Evolutionary conservation across 257 asterid genomes (phyloP).

Genomic region (Scutellaria baicalensis): DNA sequence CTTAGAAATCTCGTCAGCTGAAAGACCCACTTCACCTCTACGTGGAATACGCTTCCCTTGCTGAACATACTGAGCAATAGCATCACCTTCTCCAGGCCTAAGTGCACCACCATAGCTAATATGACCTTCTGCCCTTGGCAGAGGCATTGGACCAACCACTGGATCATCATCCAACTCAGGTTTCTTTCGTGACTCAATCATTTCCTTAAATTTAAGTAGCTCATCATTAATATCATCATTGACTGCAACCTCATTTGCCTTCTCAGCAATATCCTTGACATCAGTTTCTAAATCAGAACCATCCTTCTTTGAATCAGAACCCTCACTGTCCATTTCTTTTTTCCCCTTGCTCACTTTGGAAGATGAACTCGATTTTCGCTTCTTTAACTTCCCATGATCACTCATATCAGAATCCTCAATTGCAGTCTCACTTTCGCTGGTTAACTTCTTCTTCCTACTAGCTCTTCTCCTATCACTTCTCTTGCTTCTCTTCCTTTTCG

Average conservation of each 20-base stretch:
- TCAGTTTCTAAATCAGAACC: conserved; percentile 30
- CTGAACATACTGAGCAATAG: conserved; percentile 97
- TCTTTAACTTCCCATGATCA: conserved; percentile 31
- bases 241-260: conserved; percentile 28
- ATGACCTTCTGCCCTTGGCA: conserved; percentile 93
- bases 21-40: conserved; percentile 98
- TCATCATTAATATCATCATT: conserved; percentile 39
- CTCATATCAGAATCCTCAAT: conserved; percentile 55
- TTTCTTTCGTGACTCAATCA: conserved; percentile 58
- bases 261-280: conserved; percentile 17
- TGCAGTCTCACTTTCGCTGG: conserved; percentile 49
- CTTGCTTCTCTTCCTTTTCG: conserved; percentile 28
- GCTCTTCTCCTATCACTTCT: conserved; percentile 33
- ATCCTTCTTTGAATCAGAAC: conserved; percentile 13
- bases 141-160: conserved; percentile 86
- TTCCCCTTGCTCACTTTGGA: conserved; percentile 42
- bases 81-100: conserved; percentile 99
- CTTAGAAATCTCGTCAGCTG: conserved; percentile 91
- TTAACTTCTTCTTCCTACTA: conserved; percentile 30
- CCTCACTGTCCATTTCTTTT: conserved; percentile 33
- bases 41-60: conserved; percentile 99
- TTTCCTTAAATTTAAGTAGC: conserved; percentile 56
- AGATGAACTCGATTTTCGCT: conserved; percentile 30
- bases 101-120: conserved; percentile 99
- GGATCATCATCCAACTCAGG: conserved; percentile 52